A percentile compares a stretch with the other conserved stretches of the same genome.
phyloP scores from a whole-genome alignment of 768 basidiomycete species.

The Chalciporus pseudorubinellus region DNA sequence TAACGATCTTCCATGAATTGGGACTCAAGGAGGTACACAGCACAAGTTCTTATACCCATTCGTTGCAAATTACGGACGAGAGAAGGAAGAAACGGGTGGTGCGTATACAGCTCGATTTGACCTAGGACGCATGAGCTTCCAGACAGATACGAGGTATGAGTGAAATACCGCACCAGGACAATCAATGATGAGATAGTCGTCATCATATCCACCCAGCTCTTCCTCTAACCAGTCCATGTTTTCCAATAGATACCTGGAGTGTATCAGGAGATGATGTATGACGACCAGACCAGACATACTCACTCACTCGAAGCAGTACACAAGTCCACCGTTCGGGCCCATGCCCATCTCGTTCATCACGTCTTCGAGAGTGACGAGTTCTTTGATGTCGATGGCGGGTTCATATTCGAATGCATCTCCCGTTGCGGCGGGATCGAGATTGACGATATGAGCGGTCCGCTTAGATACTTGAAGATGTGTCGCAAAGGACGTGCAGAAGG shows the following conservation, averaged over 20 bases:
- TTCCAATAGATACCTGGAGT: slow-evolving; percentile 81
- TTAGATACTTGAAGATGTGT: slow-evolving; percentile 84
- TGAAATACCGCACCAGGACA: slow-evolving; percentile 66
- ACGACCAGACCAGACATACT: slow-evolving; percentile 34
- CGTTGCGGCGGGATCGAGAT: slow-evolving; percentile 93
- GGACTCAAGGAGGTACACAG: slow-evolving; percentile 91
- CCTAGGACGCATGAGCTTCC: slow-evolving; percentile 44
- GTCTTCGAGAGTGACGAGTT: slow-evolving; percentile 89
- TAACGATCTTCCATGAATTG: slow-evolving; percentile 99
- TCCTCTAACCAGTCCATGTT: slow-evolving; percentile 99
- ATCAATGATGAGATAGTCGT: slow-evolving; percentile 93
- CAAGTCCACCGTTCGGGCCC: slow-evolving; percentile 94
- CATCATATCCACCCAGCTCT: slow-evolving; percentile 89
- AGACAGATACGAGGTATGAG: background rate
- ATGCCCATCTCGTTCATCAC: slow-evolving; percentile 94
- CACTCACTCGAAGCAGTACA: slow-evolving; percentile 99
- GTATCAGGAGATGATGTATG: background rate
- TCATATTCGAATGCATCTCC: slow-evolving; percentile 86
- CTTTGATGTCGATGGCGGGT: slow-evolving; percentile 90
- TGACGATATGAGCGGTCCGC: slow-evolving; percentile 88
- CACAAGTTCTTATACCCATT: slow-evolving; percentile 83
- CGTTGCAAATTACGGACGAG: slow-evolving; percentile 74
- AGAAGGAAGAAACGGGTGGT: slow-evolving; percentile 93
- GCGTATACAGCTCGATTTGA: slow-evolving; percentile 98
- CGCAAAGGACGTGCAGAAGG: slow-evolving; percentile 84